These are phyloP conservation scores for Albugo laibachii DNA, from an alignment of 352 stramenopile species.

Conservation along the genomic window DNA sequence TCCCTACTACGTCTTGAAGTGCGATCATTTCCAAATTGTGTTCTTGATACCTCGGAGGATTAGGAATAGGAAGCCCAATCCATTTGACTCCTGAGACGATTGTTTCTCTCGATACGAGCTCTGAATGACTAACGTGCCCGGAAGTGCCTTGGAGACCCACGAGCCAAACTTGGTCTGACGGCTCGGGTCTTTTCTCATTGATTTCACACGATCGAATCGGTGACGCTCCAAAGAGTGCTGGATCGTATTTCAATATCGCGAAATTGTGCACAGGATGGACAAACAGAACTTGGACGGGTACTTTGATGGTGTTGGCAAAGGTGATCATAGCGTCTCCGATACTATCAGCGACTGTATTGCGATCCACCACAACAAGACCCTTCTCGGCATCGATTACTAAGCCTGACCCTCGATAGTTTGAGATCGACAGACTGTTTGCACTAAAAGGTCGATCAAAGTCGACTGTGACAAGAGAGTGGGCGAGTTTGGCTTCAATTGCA, in stretches of 20 bases:
- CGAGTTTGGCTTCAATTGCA: slow-evolving; percentile 55
- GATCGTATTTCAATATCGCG: slow-evolving; percentile 82
- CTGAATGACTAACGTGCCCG: slow-evolving; percentile 52
- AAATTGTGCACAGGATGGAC: slow-evolving; percentile 88
- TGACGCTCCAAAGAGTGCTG: slow-evolving; percentile 64
- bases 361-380: slow-evolving; percentile 81
- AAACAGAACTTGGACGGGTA: slow-evolving; percentile 76
- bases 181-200: slow-evolving; percentile 27
- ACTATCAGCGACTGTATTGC: slow-evolving; percentile 81
- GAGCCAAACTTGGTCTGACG: slow-evolving; percentile 67
- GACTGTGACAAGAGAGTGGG: slow-evolving; percentile 65
- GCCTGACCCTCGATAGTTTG: slow-evolving; percentile 71
- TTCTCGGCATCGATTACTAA: slow-evolving; percentile 76
- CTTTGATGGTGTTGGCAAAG: slow-evolving; percentile 80
- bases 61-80: slow-evolving; percentile 61
- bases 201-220: slow-evolving; percentile 64
- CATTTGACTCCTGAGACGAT: slow-evolving; percentile 76
- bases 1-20: slow-evolving; percentile 63
- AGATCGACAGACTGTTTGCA: slow-evolving; percentile 68
- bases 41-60: slow-evolving; percentile 68
- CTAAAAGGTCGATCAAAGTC: slow-evolving; percentile 74
- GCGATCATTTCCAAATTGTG: slow-evolving; percentile 78
- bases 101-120: slow-evolving; percentile 68
- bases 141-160: slow-evolving; percentile 70
- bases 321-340: slow-evolving; percentile 79